Evolutionary conservation across 1,284 basidiomycete species (phyloP).

Genomic region (Ustilago hordei): DNA sequence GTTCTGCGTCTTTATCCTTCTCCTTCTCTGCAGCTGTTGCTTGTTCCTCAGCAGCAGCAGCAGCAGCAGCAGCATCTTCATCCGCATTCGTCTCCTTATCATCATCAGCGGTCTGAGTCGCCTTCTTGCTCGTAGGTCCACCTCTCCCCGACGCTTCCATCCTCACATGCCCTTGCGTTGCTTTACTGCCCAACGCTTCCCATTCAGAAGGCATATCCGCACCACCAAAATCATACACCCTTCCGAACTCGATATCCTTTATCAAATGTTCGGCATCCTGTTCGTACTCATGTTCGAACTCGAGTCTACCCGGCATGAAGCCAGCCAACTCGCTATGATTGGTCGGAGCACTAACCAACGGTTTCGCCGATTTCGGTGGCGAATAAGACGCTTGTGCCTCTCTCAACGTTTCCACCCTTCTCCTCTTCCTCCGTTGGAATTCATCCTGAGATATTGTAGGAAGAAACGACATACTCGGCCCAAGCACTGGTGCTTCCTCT

Average conservation of each 20-base stretch:
- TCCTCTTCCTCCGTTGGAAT: conserved; percentile 64
- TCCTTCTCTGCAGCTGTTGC: conserved; percentile 57
- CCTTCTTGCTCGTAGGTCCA: conserved; percentile 65
- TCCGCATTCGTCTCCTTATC: conserved; percentile 48
- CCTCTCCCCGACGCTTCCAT: conserved; percentile 76
- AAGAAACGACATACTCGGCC: conserved; percentile 58
- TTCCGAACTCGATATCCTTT: conserved; percentile 95
- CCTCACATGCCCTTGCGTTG: conserved; percentile 56
- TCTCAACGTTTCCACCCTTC: conserved; percentile 63
- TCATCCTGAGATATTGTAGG: conserved; percentile 59
- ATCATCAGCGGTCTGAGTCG: conserved; percentile 45
- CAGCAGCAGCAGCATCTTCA: conserved; percentile 12
- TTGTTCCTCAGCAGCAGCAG: conserved; percentile 13
- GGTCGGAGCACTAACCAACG: conserved; percentile 90
- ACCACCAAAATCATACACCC: conserved; percentile 86
- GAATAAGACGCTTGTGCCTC: conserved; percentile 59
- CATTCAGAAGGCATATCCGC: conserved; percentile 71
- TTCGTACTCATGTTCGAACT: conserved; percentile 96
- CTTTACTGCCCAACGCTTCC: conserved; percentile 62
- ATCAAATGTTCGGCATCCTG: conserved; percentile 90
- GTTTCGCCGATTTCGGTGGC: conserved; percentile 72
- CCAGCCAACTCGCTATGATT: conserved; percentile 89
- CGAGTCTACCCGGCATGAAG: conserved; percentile 93
- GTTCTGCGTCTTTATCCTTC: conserved; percentile 52
- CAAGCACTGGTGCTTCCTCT: conserved; percentile 59